Conservation (phyloP, 1,284 basidiomycete genomes). For the Ganoderma resinaceum region DNA sequence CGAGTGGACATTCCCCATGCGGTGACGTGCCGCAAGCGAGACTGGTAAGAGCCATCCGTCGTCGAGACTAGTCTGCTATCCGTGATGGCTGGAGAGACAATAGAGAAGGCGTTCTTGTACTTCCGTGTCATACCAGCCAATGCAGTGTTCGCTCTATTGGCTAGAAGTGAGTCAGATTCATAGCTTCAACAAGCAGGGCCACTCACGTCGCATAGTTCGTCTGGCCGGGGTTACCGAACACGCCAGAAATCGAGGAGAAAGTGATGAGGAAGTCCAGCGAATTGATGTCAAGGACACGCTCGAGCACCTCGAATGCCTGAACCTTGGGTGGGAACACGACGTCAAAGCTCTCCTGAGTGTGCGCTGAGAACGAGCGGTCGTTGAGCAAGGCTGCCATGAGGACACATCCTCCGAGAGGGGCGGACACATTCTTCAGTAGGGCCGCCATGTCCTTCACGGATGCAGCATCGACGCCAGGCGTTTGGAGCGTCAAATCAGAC, state of each 20-base stretch:
- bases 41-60: slow-evolving; percentile 27
- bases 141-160: slow-evolving; percentile 45
- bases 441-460: slow-evolving; percentile 29
- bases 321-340: slow-evolving; percentile 41
- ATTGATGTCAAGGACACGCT: slow-evolving; percentile 31
- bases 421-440: slow-evolving; percentile 32
- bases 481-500: slow-evolving; percentile 37
- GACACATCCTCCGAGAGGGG: slow-evolving; percentile 44
- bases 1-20: slow-evolving; percentile 41
- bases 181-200: slow-evolving; percentile 8
- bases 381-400: slow-evolving; percentile 42
- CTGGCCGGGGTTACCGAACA: slow-evolving; percentile 49
- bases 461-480: slow-evolving; percentile 42
- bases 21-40: slow-evolving; percentile 30
- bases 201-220: slow-evolving; percentile 47
- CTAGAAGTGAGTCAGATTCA: not conserved
- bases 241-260: slow-evolving; percentile 44
- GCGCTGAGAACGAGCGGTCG: slow-evolving; percentile 42
- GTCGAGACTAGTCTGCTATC: slow-evolving; percentile 36
- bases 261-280: slow-evolving; percentile 47
- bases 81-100: slow-evolving; percentile 44
- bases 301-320: slow-evolving; percentile 38
- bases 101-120: slow-evolving; percentile 45
- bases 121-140: slow-evolving; percentile 40
- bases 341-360: slow-evolving; percentile 41